A percentile compares a stretch with the other conserved stretches of the same genome.
Evolutionary conservation across 495 filamentous ascomycete genomes (phyloP).

Genomic region (Aspergillus coremiiformis): DNA sequence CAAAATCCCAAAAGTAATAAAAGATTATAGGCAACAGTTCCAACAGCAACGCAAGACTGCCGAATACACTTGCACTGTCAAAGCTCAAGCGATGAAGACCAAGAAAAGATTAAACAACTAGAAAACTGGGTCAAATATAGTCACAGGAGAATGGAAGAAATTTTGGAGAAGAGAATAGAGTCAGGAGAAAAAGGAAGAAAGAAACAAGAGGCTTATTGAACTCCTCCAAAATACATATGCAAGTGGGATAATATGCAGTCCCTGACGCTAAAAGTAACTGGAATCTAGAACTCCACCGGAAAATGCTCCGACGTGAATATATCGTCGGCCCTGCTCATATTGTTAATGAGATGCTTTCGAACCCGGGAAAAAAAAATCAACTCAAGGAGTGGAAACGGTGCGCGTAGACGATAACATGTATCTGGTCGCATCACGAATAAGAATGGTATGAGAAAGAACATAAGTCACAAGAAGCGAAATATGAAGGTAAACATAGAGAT

Average conservation of each 20-base stretch:
- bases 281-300: slow-evolving; percentile 15
- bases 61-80: not conserved
- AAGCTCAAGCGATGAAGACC: not conserved
- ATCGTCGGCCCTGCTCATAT: slow-evolving; percentile 6
- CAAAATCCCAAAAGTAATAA: not conserved
- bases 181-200: not conserved
- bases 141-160: slow-evolving; percentile 3
- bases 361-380: slow-evolving; percentile 1
- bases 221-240: slow-evolving; percentile 13
- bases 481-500: not conserved
- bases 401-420: slow-evolving; percentile 1
- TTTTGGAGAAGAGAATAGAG: not conserved
- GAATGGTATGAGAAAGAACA: slow-evolving; percentile 16
- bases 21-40: not conserved
- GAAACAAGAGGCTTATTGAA: slow-evolving; percentile 3
- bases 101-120: slow-evolving; percentile 5
- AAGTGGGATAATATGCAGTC: slow-evolving; percentile 9
- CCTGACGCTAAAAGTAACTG: slow-evolving; percentile 14
- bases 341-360: slow-evolving; percentile 6
- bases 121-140: not conserved
- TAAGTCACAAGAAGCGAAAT: slow-evolving; percentile 13
- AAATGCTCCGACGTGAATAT: slow-evolving; percentile 13
- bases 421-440: slow-evolving; percentile 11
- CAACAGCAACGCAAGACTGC: not conserved
- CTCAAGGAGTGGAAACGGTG: slow-evolving; percentile 1